Evolutionary conservation across 2,329 filamentous ascomycete species (phyloP), one percentile per base, ranked within the genome.

Genomic region (Aspergillus fumigatiaffinis): DNA sequence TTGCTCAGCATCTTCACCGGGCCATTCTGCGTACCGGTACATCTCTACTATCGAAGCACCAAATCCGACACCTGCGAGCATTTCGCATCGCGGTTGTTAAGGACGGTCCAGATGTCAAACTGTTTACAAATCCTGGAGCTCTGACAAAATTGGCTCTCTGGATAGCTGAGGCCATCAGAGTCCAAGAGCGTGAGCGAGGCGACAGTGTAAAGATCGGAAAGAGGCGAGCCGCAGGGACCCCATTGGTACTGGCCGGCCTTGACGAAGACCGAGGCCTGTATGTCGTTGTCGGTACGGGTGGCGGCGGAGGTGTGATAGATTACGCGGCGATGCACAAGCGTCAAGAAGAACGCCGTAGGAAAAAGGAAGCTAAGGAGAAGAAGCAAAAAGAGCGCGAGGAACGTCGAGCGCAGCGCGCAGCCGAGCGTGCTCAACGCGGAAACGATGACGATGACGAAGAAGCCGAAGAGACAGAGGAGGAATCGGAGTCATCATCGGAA

Each of bases 61-160:
- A 97, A 68, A 96, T 99, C 70, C 90, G 91, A 41, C 92, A 97
- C 72, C 80, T 99, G 17, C 87, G 91, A 50, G 90, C 93, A 0
- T 99, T 97, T 73, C 90, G 94, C 51, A 92, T 99, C 82, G 95
- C 90, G 35, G 89, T 97, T 3, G 92, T 99, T 66, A 96, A 95
- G 71, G 94, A 97, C 68, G 92, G 93, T 0, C 91, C 92, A 0
- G 94, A 97, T 66, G 89, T 96, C 0, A 78, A 84, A n/a, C 82
- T 97, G 10, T 99, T 99, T 76, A 92, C 88, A 0, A 93, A 97
- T 68, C 92, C 94, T 0, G 91, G 92, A 5, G 94, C 94, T 1
- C 79, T 99, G 25, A 96, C 92, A 2, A 97, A 97, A 73, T 83
- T 99, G 14, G 92, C 93, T 0, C 81, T 96, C 3, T 99, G 94